Base-by-base conservation (phyloP, 1,284 basidiomycete species). In the Lignosus rhinocerotis region DNA sequence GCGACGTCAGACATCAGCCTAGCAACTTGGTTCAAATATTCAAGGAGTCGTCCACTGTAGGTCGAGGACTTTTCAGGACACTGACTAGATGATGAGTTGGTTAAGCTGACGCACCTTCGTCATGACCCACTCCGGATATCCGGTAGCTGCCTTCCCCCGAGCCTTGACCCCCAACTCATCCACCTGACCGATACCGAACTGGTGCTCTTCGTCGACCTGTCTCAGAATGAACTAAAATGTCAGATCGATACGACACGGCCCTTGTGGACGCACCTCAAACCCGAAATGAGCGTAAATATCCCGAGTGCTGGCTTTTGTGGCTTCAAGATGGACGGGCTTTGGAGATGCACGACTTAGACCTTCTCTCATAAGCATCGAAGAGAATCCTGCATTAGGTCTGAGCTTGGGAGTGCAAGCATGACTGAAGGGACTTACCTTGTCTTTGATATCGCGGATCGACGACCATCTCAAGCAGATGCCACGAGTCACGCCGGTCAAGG, bases 121-220 rank as follows among this genome's bases (percentile, higher is more conserved):
- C 67, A 67, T 67, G 39, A 68, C 34, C 56, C 63, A 67, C 46
- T 58, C 59, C 1, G 58, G 56, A 45, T 44, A 61, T 34, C 64
- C 64, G 14, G 62, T 59, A 9, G 66, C 66, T 1, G 55, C 60
- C 5, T 58, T 46, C 5, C 59, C 59, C 30, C 54, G 55, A 8
- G 64, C 60, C 19, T 43, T 54, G 12, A 66, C 14, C 7, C 66
- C 66, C 30, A 51, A 53, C 31, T 34, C 53, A 17, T 68, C 52
- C 14, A 67, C 62, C 10, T 45, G 34, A 6, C 61, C 64, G 38
- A 59, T 53, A 1, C 66, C 59, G 43, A 67, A 68, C 2, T 54
- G 53, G 45, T 58, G 60, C 44, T 61, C 66, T 49, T 61, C 56
- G 19, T 65, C 56, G 16, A 67, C 33, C 66, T 65, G 32, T 8